Evolutionary conservation across 495 filamentous ascomycete genomes (phyloP).

Genomic region (Penicillium samsonianum): DNA sequence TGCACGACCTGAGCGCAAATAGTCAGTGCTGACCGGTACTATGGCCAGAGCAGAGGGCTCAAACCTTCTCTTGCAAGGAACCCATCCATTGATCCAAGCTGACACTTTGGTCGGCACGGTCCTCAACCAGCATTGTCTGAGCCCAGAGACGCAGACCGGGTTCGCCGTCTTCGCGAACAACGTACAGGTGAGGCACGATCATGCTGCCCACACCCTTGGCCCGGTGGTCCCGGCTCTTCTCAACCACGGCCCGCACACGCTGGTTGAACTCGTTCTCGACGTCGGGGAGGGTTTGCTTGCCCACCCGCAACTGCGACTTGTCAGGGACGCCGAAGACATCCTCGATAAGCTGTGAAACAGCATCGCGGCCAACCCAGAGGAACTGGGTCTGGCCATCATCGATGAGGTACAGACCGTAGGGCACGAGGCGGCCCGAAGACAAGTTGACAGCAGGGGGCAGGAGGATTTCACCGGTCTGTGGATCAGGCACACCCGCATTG

Average conservation of each 20-base stretch:
- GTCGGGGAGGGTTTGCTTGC: constrained; percentile 82
- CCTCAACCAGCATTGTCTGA: constrained; percentile 92
- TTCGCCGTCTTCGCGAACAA: constrained; percentile 94
- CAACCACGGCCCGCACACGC: constrained; percentile 80
- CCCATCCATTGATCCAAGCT: constrained; percentile 94
- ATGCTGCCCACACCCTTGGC: constrained; percentile 88
- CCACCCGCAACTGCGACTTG: constrained; percentile 79
- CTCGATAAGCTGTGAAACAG: constrained; percentile 80
- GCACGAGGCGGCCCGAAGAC: constrained; percentile 81
- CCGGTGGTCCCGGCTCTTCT: constrained; percentile 87
- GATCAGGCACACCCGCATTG: constrained; percentile 80
- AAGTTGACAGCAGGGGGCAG: constrained; percentile 85
- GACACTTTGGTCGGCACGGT: constrained; percentile 89
- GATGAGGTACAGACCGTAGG: constrained; percentile 95
- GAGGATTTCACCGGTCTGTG: constrained; percentile 80
- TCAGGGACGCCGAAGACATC: constrained; percentile 90
- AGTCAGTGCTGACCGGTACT: constrained; percentile 11
- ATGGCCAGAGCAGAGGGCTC: constrained; percentile 34
- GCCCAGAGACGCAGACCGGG: constrained; percentile 95
- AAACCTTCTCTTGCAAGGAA: constrained; percentile 91
- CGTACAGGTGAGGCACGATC: constrained; percentile 84
- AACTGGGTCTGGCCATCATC: constrained; percentile 98
- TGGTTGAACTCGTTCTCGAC: constrained; percentile 97
- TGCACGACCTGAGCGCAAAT: constrained; percentile 29
- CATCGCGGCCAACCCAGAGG: constrained; percentile 92